These are phyloP conservation scores for Artemisia argyi DNA, from an alignment of 129 eudicot species.

Conservation along the genomic window DNA sequence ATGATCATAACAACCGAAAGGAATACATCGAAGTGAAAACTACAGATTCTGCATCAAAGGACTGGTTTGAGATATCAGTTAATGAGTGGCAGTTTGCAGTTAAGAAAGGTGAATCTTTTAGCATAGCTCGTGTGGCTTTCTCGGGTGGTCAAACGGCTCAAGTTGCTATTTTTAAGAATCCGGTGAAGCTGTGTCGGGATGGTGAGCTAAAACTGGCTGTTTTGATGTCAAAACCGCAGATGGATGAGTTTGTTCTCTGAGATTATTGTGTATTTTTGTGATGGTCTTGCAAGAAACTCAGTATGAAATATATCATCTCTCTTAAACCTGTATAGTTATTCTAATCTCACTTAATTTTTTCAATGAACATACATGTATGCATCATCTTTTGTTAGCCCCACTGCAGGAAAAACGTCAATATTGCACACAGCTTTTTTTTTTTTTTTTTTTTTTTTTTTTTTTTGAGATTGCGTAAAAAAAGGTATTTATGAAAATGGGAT, in stretches of 20 bases:
- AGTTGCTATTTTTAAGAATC: conserved; percentile 64
- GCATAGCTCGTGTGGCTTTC: conserved; percentile 73
- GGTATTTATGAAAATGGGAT: no score
- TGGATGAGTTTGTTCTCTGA: conserved; percentile 5
- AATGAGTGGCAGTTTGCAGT: conserved; percentile 92
- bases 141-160: conserved; percentile 37
- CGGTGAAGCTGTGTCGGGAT: conserved; percentile 56
- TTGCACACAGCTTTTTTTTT: no score
- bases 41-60: conserved; percentile 56
- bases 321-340: no score
- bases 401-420: no score
- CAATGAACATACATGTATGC: no score
- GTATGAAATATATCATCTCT: no score
- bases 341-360: no score
- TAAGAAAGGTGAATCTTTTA: conserved; percentile 73
- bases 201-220: conserved; percentile 72
- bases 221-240: conserved; percentile 47
- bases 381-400: no score
- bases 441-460: no score
- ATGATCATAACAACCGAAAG: conserved; percentile 36
- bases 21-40: conserved; percentile 92
- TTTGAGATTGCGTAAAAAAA: no score
- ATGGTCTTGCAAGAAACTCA: no score
- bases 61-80: conserved; percentile 71
- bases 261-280: no score